Evolutionary conservation across 2,329 filamentous ascomycete species (phyloP).

Genomic region (Apiospora arundinis): DNA sequence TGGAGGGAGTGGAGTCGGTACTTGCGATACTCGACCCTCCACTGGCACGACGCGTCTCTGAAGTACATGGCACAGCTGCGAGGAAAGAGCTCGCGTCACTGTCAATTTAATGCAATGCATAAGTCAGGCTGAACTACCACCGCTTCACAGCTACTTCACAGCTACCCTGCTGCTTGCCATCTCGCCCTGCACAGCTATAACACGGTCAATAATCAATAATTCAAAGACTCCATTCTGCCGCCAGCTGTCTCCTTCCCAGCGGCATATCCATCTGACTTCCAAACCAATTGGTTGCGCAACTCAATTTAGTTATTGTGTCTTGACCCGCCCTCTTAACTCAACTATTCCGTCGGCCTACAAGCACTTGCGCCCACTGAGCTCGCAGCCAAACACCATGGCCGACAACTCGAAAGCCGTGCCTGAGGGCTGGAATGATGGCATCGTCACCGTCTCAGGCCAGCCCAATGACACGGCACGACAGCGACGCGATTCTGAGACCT

Average conservation of each 20-base stretch:
- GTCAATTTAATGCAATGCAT: conserved; percentile 3
- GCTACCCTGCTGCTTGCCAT: neutral
- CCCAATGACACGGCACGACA: conserved; percentile 33
- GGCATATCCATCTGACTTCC: neutral
- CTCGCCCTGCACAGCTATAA: neutral
- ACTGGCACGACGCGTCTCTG: neutral
- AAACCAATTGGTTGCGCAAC: neutral
- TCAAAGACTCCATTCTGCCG: neutral
- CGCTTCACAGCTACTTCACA: neutral
- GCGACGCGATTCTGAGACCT: conserved; percentile 62
- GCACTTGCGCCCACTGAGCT: neutral
- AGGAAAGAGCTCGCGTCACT: neutral
- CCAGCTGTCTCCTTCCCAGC: neutral
- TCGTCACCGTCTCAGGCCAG: conserved; percentile 31
- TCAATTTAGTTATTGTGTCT: neutral
- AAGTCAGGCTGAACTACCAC: neutral
- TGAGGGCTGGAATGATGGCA: conserved; percentile 9
- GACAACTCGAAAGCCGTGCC: conserved; percentile 2
- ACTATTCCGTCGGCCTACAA: neutral
- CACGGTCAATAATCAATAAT: neutral
- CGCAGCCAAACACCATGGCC: conserved; percentile 10
- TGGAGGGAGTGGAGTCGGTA: neutral
- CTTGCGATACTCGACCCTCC: neutral
- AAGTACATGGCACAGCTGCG: neutral
- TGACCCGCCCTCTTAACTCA: neutral